Conservation (phyloP, 441 rosid genomes). For the Brassica balearica region DNA sequence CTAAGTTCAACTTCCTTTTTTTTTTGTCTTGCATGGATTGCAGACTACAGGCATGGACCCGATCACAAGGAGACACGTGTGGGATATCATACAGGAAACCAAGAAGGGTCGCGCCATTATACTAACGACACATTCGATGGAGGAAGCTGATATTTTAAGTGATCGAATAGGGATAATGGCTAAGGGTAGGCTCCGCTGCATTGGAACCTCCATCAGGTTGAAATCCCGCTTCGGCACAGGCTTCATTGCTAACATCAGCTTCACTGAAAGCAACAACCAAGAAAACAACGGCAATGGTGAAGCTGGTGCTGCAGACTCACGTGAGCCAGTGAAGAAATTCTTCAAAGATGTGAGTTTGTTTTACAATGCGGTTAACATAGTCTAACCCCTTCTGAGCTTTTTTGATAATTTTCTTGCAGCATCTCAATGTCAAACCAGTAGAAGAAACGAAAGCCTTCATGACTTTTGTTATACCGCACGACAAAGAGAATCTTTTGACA, state of each 20-base stretch:
- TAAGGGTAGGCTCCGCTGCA: constrained; percentile 91
- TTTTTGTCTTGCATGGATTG: constrained; percentile 6
- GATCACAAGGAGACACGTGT: constrained; percentile 83
- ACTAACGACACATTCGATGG: constrained; percentile 93
- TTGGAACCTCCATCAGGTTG: constrained; percentile 89
- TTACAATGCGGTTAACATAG: constrained; percentile 8
- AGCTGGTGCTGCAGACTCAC: constrained; percentile 42
- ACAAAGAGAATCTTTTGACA: constrained; percentile 67
- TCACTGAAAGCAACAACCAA: constrained; percentile 51
- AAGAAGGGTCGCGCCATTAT: constrained; percentile 82
- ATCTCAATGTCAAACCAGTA: constrained; percentile 63
- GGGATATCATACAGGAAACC: constrained; percentile 83
- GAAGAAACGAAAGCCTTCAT: constrained; percentile 79
- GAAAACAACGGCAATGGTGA: constrained; percentile 34
- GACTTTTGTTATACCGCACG: constrained; percentile 88
- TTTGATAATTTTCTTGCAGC: constrained; percentile 49
- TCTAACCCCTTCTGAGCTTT: constrained; percentile 24
- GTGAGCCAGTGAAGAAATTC: constrained; percentile 71
- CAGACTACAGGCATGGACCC: constrained; percentile 96
- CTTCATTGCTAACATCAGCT: constrained; percentile 80
- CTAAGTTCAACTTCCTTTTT: constrained; percentile 15
- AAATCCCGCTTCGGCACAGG: constrained; percentile 91
- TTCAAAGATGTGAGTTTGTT: constrained; percentile 66
- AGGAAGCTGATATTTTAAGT: constrained; percentile 89
- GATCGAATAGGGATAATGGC: constrained; percentile 97